Evolutionary conservation across 1,139 yeast species (phyloP).

Genomic region (Yamadazyma sp.): DNA sequence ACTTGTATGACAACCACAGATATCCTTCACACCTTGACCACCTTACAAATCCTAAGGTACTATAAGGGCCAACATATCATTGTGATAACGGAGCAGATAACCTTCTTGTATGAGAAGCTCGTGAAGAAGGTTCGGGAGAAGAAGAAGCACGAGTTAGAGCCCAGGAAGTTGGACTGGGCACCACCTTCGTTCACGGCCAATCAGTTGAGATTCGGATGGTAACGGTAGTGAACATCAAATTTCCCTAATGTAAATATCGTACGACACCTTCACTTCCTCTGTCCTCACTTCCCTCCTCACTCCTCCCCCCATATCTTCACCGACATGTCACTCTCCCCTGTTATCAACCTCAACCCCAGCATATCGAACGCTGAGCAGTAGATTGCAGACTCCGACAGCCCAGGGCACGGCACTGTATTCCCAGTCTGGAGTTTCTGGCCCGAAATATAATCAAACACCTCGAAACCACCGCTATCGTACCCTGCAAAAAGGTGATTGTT

Average conservation of each 20-base stretch:
- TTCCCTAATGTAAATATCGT: background rate
- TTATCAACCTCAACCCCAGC: slow-evolving; percentile 76
- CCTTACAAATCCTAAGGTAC: slow-evolving; percentile 84
- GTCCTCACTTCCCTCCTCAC: background rate
- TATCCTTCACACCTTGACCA: slow-evolving; percentile 88
- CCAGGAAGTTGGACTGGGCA: slow-evolving; percentile 77
- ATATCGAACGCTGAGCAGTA: slow-evolving; percentile 73
- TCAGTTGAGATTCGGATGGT: slow-evolving; percentile 95
- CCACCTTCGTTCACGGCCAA: slow-evolving; percentile 97
- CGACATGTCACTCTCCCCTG: slow-evolving; percentile 89
- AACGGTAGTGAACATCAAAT: too few relatives aligned
- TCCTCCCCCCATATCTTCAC: slow-evolving; percentile 71
- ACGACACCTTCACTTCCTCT: too few relatives aligned
- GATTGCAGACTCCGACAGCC: slow-evolving; percentile 67
- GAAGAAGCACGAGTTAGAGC: slow-evolving; percentile 77
- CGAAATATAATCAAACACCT: slow-evolving; percentile 73
- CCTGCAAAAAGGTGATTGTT: slow-evolving; percentile 79
- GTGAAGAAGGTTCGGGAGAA: slow-evolving; percentile 55
- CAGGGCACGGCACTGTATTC: slow-evolving; percentile 61
- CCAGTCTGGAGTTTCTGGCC: slow-evolving; percentile 63
- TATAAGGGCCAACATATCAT: slow-evolving; percentile 96
- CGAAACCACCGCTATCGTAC: slow-evolving; percentile 77
- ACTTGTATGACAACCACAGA: slow-evolving; percentile 98
- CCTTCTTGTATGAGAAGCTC: slow-evolving; percentile 73
- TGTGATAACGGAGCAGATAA: slow-evolving; percentile 81